Percentiles rank a stretch among this genome's conserved stretches.
Conservation (phyloP, 768 basidiomycete genomes). For the Suillus spraguei region DNA sequence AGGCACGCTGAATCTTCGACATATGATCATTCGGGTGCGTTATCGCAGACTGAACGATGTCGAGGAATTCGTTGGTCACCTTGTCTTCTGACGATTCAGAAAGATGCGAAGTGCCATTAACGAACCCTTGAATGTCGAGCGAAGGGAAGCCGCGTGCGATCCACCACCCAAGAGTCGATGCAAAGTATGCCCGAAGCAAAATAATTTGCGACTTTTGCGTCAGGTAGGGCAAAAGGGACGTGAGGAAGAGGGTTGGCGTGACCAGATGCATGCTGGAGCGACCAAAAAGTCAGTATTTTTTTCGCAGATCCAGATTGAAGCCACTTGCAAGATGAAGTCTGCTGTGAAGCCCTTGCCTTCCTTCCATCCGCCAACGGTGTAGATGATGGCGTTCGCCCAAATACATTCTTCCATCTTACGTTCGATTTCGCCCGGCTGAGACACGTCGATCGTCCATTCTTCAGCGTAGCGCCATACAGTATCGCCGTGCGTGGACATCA, state of each 20-base stretch:
- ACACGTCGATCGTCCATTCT: slow-evolving; percentile 45
- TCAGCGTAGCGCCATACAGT: slow-evolving; percentile 28
- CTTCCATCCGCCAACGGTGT: slow-evolving; percentile 56
- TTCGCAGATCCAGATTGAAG: neutral
- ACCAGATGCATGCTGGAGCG: slow-evolving; percentile 30
- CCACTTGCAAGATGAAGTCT: slow-evolving; percentile 53
- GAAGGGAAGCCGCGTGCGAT: slow-evolving; percentile 31
- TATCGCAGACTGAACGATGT: slow-evolving; percentile 40
- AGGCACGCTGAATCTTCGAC: slow-evolving; percentile 34
- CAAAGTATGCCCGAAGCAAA: slow-evolving; percentile 34
- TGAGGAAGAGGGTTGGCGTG: slow-evolving; percentile 33
- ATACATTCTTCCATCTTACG: slow-evolving; percentile 64
- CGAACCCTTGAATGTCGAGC: slow-evolving; percentile 33
- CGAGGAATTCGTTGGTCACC: slow-evolving; percentile 42
- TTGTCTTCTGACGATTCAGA: neutral
- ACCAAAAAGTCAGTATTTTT: neutral
- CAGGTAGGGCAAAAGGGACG: slow-evolving; percentile 23
- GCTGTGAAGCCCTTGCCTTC: slow-evolving; percentile 48
- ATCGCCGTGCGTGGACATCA: neutral
- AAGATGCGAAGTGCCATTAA: slow-evolving; percentile 20
- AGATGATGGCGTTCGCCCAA: slow-evolving; percentile 60
- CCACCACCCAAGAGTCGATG: slow-evolving; percentile 30
- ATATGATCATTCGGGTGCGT: slow-evolving; percentile 38
- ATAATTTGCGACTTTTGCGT: slow-evolving; percentile 21
- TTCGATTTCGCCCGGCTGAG: slow-evolving; percentile 41